A percentile compares a stretch with the other conserved stretches of the same genome.
These are phyloP conservation scores for Colletotrichum destructivum DNA, from an alignment of 2,329 filamentous ascomycete species.

Conservation along the genomic window DNA sequence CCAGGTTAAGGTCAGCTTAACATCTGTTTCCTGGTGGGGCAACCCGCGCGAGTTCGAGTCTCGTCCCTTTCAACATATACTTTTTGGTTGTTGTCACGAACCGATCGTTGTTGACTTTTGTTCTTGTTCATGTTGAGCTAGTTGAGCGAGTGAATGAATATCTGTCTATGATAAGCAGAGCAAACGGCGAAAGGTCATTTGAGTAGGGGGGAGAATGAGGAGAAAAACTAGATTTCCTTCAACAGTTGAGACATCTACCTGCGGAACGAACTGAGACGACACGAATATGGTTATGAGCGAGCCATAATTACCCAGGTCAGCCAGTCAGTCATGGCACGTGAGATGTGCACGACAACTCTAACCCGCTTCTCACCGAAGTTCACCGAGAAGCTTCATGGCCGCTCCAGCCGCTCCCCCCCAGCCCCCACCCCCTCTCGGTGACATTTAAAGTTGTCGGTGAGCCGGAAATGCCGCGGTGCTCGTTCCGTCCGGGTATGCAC, in stretches of 20 bases:
- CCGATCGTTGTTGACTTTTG: too few relatives aligned
- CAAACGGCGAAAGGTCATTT: background rate
- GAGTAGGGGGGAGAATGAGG: background rate
- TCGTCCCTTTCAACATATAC: background rate
- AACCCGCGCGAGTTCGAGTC: too few relatives aligned
- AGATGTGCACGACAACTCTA: too few relatives aligned
- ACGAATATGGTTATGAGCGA: too few relatives aligned
- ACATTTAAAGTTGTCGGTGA: slow-evolving; percentile 31
- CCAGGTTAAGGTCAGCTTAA: slow-evolving; percentile 27
- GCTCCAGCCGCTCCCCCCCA: too few relatives aligned
- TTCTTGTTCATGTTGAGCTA: background rate
- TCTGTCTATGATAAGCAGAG: background rate
- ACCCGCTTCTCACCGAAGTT: too few relatives aligned
- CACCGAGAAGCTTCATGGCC: too few relatives aligned
- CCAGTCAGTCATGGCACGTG: too few relatives aligned
- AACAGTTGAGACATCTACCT: too few relatives aligned
- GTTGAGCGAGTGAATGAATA: too few relatives aligned
- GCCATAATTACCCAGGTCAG: too few relatives aligned
- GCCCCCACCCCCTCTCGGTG: background rate
- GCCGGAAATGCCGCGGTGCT: slow-evolving; percentile 7
- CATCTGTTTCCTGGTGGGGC: slow-evolving; percentile 29
- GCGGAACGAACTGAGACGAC: too few relatives aligned
- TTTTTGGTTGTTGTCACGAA: background rate
- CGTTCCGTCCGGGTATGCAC: background rate
- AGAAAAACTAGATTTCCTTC: background rate